These are phyloP conservation scores for Psilocybe mexicana DNA, from an alignment of 1,284 basidiomycete species.

Conservation along the genomic window DNA sequence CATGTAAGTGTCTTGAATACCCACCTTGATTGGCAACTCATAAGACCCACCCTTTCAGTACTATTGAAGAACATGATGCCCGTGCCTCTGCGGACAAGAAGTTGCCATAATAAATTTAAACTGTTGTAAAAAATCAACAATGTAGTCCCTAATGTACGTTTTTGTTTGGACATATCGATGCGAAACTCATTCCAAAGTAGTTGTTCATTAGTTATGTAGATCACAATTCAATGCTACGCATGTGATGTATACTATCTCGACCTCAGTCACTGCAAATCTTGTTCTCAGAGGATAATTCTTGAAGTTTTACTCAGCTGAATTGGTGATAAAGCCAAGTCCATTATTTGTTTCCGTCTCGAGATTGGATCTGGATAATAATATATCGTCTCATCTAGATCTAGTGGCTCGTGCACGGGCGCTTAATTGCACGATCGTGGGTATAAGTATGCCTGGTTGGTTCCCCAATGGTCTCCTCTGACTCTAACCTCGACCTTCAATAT, in stretches of 20 bases:
- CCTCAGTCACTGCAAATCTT: not conserved
- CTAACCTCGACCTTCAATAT: not conserved
- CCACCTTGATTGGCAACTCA: constrained; percentile 3
- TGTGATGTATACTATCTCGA: not conserved
- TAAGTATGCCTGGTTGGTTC: not conserved
- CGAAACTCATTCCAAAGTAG: not conserved
- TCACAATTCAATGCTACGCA: not conserved
- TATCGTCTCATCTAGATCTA: not conserved
- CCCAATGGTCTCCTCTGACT: not conserved
- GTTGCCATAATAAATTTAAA: not conserved
- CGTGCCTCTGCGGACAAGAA: constrained; percentile 39
- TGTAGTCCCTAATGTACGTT: not conserved
- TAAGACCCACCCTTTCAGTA: constrained; percentile 37
- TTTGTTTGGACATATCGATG: not conserved
- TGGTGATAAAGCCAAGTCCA: not conserved
- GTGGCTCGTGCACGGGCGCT: constrained; percentile 8
- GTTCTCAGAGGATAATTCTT: not conserved
- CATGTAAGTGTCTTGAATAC: constrained; percentile 44
- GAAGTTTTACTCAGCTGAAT: not conserved
- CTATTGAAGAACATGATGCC: constrained; percentile 78
- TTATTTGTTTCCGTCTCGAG: not conserved
- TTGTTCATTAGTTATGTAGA: not conserved
- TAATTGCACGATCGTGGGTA: not conserved
- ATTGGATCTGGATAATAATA: not conserved
- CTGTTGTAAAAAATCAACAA: not conserved